Conservation (phyloP, 2,329 filamentous ascomycete species). For the Calonectria pseudoturangicola region DNA sequence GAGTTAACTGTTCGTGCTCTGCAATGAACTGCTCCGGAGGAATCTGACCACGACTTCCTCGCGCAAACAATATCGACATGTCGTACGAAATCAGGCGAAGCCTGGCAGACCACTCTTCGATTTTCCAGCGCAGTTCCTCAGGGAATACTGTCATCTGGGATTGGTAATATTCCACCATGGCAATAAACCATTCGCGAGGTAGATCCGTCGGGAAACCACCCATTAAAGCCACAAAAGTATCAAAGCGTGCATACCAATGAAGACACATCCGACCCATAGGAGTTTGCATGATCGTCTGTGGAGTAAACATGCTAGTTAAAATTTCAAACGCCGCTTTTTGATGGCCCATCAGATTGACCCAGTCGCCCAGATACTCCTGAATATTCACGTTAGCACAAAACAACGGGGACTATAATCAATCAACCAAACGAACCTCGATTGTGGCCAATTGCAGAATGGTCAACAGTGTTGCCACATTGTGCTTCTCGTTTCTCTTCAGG, state of each 20-base stretch:
- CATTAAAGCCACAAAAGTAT: slow-evolving; percentile 88
- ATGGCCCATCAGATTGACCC: slow-evolving; percentile 94
- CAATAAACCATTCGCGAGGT: slow-evolving; percentile 85
- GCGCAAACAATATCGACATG: slow-evolving; percentile 85
- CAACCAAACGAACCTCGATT: slow-evolving; percentile 81
- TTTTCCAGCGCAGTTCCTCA: slow-evolving; percentile 77
- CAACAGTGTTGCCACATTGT: slow-evolving; percentile 84
- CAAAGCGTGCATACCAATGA: slow-evolving; percentile 93
- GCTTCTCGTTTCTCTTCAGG: slow-evolving; percentile 81
- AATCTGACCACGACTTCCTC: slow-evolving; percentile 78
- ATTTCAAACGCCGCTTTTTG: slow-evolving; percentile 92
- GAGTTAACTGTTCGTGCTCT: slow-evolving; percentile 75
- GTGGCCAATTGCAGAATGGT: slow-evolving; percentile 94
- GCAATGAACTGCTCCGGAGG: slow-evolving; percentile 77
- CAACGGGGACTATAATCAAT: background rate
- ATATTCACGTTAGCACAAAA: slow-evolving; percentile 37
- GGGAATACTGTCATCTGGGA: slow-evolving; percentile 76
- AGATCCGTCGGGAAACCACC: slow-evolving; percentile 85
- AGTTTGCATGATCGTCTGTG: slow-evolving; percentile 82
- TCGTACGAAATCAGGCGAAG: slow-evolving; percentile 86
- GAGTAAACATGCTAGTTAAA: slow-evolving; percentile 85
- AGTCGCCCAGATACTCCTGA: slow-evolving; percentile 95
- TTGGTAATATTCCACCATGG: slow-evolving; percentile 77
- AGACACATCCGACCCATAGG: slow-evolving; percentile 83
- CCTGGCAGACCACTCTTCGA: slow-evolving; percentile 79